These are phyloP conservation scores for Lactarius deliciosus DNA, from an alignment of 768 basidiomycete genomes.

Conservation along the genomic window DNA sequence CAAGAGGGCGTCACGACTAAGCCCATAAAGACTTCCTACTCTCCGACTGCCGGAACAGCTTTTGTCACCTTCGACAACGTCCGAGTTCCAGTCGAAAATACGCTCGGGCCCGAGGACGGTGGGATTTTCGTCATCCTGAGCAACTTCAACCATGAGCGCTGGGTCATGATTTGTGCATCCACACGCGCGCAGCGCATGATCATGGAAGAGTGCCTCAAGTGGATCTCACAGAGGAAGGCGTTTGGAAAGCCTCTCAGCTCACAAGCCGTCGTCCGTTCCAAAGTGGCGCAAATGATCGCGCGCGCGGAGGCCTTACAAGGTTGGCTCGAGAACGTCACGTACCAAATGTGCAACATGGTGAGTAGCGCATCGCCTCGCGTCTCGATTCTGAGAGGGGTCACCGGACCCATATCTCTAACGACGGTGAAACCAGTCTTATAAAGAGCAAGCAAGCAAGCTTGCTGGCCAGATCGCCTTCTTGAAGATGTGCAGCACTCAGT, in stretches of 20 bases:
- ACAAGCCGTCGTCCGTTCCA: conserved; percentile 85
- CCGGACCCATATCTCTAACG: conserved; percentile 1
- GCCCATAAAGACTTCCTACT: conserved; percentile 87
- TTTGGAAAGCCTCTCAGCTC: conserved; percentile 85
- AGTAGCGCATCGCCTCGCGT: conserved; percentile 19
- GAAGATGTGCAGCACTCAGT: conserved; percentile 74
- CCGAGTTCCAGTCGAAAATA: conserved; percentile 82
- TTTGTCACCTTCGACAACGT: conserved; percentile 82
- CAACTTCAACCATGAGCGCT: conserved; percentile 95
- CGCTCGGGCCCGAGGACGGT: conserved; percentile 76
- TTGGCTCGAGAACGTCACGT: conserved; percentile 85
- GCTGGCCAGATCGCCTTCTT: conserved; percentile 82
- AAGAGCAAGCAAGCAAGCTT: conserved; percentile 67
- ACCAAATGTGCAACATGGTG: conserved; percentile 86
- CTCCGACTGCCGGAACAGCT: conserved; percentile 80
- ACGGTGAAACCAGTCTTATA: conserved; percentile 50
- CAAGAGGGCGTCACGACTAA: conserved; percentile 79
- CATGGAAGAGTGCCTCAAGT: conserved; percentile 85
- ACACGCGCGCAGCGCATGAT: conserved; percentile 61
- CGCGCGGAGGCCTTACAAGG: conserved; percentile 75
- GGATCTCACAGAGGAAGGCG: conserved; percentile 78
- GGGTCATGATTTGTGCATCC: conserved; percentile 83
- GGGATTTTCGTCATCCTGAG: conserved; percentile 68
- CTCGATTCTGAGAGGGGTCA: not conserved
- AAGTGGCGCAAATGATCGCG: conserved; percentile 87